These are phyloP conservation scores for Teratosphaeria gauchensis DNA, from an alignment of 2,329 filamentous ascomycete genomes.

Conservation along the genomic window DNA sequence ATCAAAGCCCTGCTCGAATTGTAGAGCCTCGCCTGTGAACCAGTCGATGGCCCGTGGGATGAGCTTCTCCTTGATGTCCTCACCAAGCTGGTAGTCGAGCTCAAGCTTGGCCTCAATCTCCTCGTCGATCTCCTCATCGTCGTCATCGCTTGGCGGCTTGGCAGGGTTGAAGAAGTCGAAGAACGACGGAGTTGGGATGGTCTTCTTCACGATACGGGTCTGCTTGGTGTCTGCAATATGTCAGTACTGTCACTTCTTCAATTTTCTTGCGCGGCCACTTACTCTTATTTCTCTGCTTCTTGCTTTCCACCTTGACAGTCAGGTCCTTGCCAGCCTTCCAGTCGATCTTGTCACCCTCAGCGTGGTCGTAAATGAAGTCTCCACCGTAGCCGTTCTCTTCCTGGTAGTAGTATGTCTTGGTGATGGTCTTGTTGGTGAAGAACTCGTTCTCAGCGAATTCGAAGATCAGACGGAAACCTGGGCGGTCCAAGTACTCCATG, in stretches of 20 bases:
- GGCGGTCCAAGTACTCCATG: constrained; percentile 98
- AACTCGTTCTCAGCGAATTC: constrained; percentile 92
- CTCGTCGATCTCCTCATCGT: constrained; percentile 66
- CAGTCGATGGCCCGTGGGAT: constrained; percentile 97
- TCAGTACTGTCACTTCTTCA: background rate
- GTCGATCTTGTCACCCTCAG: constrained; percentile 94
- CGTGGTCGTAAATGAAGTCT: constrained; percentile 99
- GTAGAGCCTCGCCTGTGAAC: constrained; percentile 97
- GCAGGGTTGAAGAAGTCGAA: constrained; percentile 97
- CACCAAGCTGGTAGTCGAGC: constrained; percentile 95
- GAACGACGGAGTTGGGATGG: constrained; percentile 96
- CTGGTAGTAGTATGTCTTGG: constrained; percentile 98
- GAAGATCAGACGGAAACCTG: constrained; percentile 96
- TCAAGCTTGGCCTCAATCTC: constrained; percentile 97
- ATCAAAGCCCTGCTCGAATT: constrained; percentile 87
- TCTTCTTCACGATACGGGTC: constrained; percentile 97
- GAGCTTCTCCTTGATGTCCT: constrained; percentile 99
- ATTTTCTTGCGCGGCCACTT: constrained; percentile 29
- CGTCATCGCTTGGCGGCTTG: constrained; percentile 68
- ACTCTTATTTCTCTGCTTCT: constrained; percentile 99
- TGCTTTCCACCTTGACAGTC: constrained; percentile 91
- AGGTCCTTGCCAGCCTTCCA: constrained; percentile 92
- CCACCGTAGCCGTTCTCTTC: constrained; percentile 97
- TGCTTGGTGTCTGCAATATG: constrained; percentile 78
- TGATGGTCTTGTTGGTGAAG: constrained; percentile 94